Base-by-base conservation (phyloP, 352 stramenopile genomes). In the Globisporangium cystogenes region DNA sequence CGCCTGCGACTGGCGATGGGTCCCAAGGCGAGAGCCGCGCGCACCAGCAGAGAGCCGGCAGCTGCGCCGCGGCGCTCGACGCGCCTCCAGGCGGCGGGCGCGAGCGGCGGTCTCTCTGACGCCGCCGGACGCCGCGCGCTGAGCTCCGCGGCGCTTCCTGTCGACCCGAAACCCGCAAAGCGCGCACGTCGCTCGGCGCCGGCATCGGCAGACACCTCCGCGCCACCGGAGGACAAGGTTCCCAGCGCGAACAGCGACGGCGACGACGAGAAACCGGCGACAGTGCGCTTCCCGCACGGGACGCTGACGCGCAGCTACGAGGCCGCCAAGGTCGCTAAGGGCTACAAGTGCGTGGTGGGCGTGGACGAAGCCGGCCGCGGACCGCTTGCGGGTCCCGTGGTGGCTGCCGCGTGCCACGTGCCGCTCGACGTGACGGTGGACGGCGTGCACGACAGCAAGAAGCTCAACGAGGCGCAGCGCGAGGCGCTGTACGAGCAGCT, bases 361-460 rank as follows among this genome's bases (percentile, higher is more conserved):
- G 93, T 98, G 36, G 96, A 99, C 70, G 96, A 99, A 68, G 97
- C 96, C 7, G 96, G 96, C 4, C 75, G 96, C 43, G 97, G 97
- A 14, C 96, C 96, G 16, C 67, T 99, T 20, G 95, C 95, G 11
- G 96, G 96, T 27, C 95, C 84, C 10, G 85, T 96, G 7, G 86
- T 94, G 15, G 86, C 80, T 1, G 84, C 76, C 0, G 83, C 80
- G 26, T 93, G 81, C 47, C 74, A 81, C 42, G 68, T 93, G 20
- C 81, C 85, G 12, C 36, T 77, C 35, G 67, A 92, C n/a, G 87
- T 98, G 53, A 53, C 47, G 26, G 79, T 98, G 39, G 56, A 73
- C 0, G 95, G 93, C 35, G 80, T 99, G 39, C 74, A 88, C 52
- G 96, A 99, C 76, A 98, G 85, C 59, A 99, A 99, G 67, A 91